Evolutionary conservation across 805 yeast genomes (phyloP).

Genomic region (Debaryomyces hansenii): DNA sequence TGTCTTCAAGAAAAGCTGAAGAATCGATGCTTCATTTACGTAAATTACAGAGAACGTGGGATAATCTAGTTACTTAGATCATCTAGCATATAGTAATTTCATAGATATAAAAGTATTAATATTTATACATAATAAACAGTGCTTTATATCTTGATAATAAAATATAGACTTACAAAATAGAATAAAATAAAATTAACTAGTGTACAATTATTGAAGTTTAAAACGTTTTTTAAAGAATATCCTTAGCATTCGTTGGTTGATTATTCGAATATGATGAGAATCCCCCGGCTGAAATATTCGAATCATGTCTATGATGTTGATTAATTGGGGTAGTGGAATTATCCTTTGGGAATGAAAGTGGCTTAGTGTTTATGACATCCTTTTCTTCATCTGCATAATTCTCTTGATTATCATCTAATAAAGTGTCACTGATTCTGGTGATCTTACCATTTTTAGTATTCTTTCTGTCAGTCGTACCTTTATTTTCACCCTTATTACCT

Average conservation of each 20-base stretch:
- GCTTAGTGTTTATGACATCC: conserved; percentile 2
- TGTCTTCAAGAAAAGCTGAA: conserved; percentile 3
- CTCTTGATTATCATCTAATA: conserved; percentile 13
- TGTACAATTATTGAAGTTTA: background rate
- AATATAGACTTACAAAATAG: background rate
- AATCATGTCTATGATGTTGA: conserved; percentile 25
- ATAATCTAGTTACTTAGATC: conserved; percentile 2
- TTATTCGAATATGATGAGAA: conserved; percentile 12
- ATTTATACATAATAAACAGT: background rate
- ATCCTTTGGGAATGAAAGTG: conserved; percentile 5
- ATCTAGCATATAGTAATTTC: background rate
- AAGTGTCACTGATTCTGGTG: conserved; percentile 27
- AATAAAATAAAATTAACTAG: conserved; percentile 1
- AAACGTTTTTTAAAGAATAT: conserved; percentile 17
- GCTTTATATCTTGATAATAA: background rate
- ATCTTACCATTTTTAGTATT: conserved; percentile 3
- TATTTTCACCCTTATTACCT: conserved; percentile 12
- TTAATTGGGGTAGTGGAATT: conserved; percentile 8
- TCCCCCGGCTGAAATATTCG: conserved; percentile 18
- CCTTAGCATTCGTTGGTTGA: conserved; percentile 26
- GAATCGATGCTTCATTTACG: conserved; percentile 8
- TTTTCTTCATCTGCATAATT: conserved; percentile 7
- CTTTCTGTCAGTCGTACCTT: conserved; percentile 4
- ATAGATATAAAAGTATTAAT: background rate
- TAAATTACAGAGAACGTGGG: conserved; percentile 16